A percentile compares a stretch with the other conserved stretches of the same genome.
These are phyloP conservation scores for Pythium chondricola DNA, from an alignment of 352 stramenopile species.

Conservation along the genomic window DNA sequence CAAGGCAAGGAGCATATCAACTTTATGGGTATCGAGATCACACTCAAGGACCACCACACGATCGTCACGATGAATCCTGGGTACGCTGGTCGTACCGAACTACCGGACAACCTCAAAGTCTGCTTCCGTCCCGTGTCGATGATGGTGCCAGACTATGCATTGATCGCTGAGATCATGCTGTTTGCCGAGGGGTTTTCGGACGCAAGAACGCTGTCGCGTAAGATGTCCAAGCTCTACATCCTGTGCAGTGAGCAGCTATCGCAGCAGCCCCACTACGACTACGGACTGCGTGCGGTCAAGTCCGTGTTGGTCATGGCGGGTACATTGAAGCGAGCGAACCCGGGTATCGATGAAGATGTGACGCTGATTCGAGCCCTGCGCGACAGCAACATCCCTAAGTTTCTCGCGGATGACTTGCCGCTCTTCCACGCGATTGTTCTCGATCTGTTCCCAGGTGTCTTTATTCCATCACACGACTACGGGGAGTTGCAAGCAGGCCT, in stretches of 20 bases:
- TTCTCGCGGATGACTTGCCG: conserved; percentile 79
- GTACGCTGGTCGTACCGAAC: conserved; percentile 88
- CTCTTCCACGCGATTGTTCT: conserved; percentile 81
- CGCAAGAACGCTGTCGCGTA: conserved; percentile 81
- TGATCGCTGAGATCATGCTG: conserved; percentile 94
- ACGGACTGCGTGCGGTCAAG: conserved; percentile 83
- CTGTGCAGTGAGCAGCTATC: conserved; percentile 88
- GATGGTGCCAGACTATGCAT: conserved; percentile 89
- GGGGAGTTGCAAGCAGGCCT: conserved; percentile 41
- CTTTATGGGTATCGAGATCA: conserved; percentile 96
- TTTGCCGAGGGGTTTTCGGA: conserved; percentile 91
- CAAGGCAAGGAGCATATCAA: conserved; percentile 88
- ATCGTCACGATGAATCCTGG: conserved; percentile 95
- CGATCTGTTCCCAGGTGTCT: conserved; percentile 77
- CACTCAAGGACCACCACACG: conserved; percentile 94
- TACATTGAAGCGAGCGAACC: conserved; percentile 52
- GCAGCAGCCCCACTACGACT: conserved; percentile 90
- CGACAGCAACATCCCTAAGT: conserved; percentile 90
- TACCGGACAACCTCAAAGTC: conserved; percentile 92
- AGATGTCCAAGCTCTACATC: conserved; percentile 90
- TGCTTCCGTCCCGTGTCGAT: conserved; percentile 91
- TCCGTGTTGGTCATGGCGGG: conserved; percentile 82
- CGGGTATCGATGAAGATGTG: conserved; percentile 55
- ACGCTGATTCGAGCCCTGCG: conserved; percentile 74
- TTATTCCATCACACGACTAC: conserved; percentile 60